Conservation (phyloP, 345 rosid species). For the Acer campestre region DNA sequence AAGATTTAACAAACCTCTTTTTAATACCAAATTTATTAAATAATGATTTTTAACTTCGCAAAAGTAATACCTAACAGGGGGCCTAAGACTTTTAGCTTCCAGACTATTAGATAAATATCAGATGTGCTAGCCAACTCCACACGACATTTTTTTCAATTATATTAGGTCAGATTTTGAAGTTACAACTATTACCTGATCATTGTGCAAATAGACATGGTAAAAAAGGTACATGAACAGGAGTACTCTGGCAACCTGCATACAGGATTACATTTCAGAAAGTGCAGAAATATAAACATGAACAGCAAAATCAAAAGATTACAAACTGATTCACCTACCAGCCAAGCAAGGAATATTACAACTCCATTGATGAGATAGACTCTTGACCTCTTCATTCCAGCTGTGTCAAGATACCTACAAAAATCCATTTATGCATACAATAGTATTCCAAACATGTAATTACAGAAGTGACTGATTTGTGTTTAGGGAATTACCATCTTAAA, state of each 20-base stretch:
- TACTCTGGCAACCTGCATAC: constrained; percentile 76
- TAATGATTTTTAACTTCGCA: too few relatives aligned
- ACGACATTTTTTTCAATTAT: neutral
- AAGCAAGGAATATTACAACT: constrained; percentile 60
- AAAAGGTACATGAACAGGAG: constrained; percentile 74
- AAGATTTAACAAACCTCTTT: too few relatives aligned
- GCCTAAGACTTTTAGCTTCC: too few relatives aligned
- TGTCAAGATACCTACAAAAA: constrained; percentile 70
- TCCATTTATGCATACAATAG: neutral
- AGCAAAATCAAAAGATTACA: constrained; percentile 7
- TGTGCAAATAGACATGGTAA: constrained; percentile 67
- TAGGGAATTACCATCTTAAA: constrained; percentile 73
- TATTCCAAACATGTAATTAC: neutral
- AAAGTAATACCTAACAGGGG: too few relatives aligned
- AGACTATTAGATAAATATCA: too few relatives aligned
- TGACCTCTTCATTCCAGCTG: constrained; percentile 79
- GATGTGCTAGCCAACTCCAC: neutral
- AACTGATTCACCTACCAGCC: constrained; percentile 66
- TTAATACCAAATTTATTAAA: too few relatives aligned
- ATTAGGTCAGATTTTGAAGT: neutral
- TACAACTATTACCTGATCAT: constrained; percentile 58
- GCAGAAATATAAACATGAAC: neutral
- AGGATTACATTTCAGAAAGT: constrained; percentile 6
- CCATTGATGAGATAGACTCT: constrained; percentile 79
- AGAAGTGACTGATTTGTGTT: neutral